phyloP scores from a whole-genome alignment of 2,329 filamentous ascomycete species.

The Sclerotinia spermophila region DNA sequence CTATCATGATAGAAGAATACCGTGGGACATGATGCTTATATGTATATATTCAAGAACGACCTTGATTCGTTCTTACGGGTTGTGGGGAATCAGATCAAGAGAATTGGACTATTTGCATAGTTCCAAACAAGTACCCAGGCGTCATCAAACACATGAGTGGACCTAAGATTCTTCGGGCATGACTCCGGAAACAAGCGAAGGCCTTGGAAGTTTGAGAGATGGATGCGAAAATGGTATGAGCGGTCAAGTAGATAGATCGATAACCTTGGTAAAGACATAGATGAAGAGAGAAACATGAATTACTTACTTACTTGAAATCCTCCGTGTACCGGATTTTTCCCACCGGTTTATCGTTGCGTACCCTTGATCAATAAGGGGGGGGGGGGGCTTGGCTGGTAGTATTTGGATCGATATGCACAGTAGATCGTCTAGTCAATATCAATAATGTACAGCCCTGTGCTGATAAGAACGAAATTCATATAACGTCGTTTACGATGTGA shows the following conservation, averaged over 20 bases:
- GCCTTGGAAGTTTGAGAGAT: not conserved
- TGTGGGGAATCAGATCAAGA: not conserved
- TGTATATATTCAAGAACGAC: conserved; percentile 1
- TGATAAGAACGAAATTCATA: not conserved
- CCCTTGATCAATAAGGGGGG: too few relatives aligned
- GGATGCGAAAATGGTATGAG: not conserved
- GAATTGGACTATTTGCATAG: not conserved
- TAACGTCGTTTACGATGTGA: not conserved
- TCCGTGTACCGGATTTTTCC: conserved; percentile 2
- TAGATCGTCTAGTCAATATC: conserved; percentile 9
- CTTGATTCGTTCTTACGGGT: not conserved
- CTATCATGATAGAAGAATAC: not conserved
- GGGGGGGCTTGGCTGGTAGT: not conserved
- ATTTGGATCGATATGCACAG: conserved; percentile 11
- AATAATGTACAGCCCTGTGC: conserved; percentile 9
- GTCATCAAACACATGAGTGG: not conserved
- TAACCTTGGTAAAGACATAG: not conserved
- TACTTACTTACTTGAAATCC: conserved; percentile 15
- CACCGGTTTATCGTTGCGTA: not conserved
- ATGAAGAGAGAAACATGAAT: not conserved
- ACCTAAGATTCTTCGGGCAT: not conserved
- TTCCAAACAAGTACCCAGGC: not conserved
- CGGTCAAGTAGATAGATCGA: not conserved
- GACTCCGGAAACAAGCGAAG: not conserved
- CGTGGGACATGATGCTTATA: not conserved